phyloP scores from a whole-genome alignment of 2,329 filamentous ascomycete genomes.

The Trichoderma hamatum region DNA sequence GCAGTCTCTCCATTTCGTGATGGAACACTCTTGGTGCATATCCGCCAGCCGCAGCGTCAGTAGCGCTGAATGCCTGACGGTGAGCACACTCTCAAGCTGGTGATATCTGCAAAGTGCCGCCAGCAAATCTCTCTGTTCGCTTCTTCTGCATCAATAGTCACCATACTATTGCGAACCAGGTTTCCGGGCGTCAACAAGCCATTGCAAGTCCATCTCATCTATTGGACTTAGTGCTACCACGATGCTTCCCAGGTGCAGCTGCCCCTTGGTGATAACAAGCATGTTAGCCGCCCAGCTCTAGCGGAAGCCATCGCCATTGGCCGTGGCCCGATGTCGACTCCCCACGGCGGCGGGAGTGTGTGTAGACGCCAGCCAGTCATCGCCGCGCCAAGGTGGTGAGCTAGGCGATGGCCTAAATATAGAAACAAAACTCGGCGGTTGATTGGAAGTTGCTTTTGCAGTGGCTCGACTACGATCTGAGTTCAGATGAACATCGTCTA shows the following conservation, averaged over 20 bases:
- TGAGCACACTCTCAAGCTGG: background rate
- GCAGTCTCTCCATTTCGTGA: background rate
- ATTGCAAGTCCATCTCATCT: background rate
- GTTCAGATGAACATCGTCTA: conserved; percentile 31
- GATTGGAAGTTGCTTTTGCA: conserved; percentile 39
- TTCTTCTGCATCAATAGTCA: conserved; percentile 5
- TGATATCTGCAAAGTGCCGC: background rate
- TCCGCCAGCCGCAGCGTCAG: background rate
- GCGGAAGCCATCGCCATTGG: conserved; percentile 31
- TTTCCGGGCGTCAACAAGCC: background rate
- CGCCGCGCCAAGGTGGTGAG: conserved; percentile 21
- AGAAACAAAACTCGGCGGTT: conserved; percentile 34
- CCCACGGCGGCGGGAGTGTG: conserved; percentile 25
- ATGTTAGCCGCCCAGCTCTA: conserved; percentile 26
- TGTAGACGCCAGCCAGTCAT: conserved; percentile 47
- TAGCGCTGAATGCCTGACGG: background rate
- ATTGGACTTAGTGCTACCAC: background rate
- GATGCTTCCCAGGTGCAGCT: conserved; percentile 6
- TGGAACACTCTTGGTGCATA: conserved; percentile 8
- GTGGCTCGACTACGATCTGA: conserved; percentile 33
- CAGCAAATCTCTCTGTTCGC: background rate
- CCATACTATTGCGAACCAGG: background rate
- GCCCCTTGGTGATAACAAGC: conserved; percentile 15
- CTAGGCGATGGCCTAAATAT: conserved; percentile 39
- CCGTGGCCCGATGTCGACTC: conserved; percentile 29